These are phyloP conservation scores for Candida sphagnicola DNA, from an alignment of 805 yeast species.

Conservation along the genomic window DNA sequence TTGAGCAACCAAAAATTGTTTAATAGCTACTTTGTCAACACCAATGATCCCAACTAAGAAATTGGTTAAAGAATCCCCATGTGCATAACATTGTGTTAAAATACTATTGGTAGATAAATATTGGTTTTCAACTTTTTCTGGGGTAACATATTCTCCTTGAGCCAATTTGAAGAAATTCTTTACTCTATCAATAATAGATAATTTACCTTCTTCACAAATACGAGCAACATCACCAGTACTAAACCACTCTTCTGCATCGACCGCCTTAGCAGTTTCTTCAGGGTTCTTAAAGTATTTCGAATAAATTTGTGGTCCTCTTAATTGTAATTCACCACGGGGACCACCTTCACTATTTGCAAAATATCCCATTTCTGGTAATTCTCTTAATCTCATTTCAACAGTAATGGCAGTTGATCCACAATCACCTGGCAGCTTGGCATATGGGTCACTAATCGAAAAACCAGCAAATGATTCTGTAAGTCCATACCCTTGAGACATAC, in stretches of 20 bases:
- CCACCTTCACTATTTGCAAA: slow-evolving; percentile 23
- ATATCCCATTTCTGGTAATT: slow-evolving; percentile 64
- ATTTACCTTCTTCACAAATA: slow-evolving; percentile 36
- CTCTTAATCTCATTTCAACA: slow-evolving; percentile 52
- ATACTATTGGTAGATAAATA: slow-evolving; percentile 51
- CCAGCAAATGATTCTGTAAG: slow-evolving; percentile 65
- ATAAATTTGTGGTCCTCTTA: slow-evolving; percentile 58
- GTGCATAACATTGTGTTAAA: slow-evolving; percentile 52
- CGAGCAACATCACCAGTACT: slow-evolving; percentile 53
- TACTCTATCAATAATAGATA: slow-evolving; percentile 67
- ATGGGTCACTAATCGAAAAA: slow-evolving; percentile 32
- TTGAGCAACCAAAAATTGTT: slow-evolving; percentile 14
- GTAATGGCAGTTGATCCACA: slow-evolving; percentile 46
- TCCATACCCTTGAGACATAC: slow-evolving; percentile 69
- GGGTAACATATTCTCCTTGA: slow-evolving; percentile 60
- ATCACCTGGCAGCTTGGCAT: slow-evolving; percentile 39
- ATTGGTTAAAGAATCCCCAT: slow-evolving; percentile 59
- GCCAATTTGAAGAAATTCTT: slow-evolving; percentile 70
- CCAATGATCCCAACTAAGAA: slow-evolving; percentile 62
- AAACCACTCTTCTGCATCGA: slow-evolving; percentile 52
- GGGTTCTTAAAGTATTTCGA: slow-evolving; percentile 48
- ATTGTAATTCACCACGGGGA: slow-evolving; percentile 49
- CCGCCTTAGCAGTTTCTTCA: slow-evolving; percentile 43
- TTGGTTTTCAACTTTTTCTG: slow-evolving; percentile 67
- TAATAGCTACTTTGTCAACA: slow-evolving; percentile 42